These are phyloP conservation scores for Epithemia pelagica DNA, from an alignment of 108 stramenopile species.

Conservation along the genomic window DNA sequence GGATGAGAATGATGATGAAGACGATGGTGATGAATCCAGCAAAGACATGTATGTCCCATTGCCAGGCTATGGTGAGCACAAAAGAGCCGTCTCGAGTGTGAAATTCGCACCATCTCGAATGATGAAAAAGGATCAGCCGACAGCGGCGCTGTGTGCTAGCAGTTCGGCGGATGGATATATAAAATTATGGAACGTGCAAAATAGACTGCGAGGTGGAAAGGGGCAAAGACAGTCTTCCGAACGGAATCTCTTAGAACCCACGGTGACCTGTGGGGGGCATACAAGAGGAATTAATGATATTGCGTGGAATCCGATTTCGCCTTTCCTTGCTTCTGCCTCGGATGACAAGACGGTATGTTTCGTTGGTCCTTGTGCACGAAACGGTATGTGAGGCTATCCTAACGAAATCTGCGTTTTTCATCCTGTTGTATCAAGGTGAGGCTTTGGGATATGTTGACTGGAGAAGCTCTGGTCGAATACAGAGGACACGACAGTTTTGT, in stretches of 20 bases:
- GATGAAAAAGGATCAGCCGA: slow-evolving; percentile 11
- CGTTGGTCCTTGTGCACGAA: background rate
- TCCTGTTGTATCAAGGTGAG: background rate
- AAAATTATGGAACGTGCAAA: slow-evolving; percentile 62
- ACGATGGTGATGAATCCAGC: background rate
- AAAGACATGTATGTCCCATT: background rate
- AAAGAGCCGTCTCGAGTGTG: slow-evolving; percentile 68
- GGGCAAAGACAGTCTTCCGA: background rate
- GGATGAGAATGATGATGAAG: no score
- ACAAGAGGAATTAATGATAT: slow-evolving; percentile 82
- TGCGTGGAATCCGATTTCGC: slow-evolving; percentile 51
- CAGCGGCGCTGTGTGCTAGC: slow-evolving; percentile 48
- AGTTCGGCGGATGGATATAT: slow-evolving; percentile 73
- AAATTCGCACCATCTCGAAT: slow-evolving; percentile 55
- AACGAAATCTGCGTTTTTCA: no score
- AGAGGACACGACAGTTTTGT: slow-evolving; percentile 89
- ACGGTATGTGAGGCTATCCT: no score
- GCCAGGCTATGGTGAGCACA: slow-evolving; percentile 62
- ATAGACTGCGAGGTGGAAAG: background rate
- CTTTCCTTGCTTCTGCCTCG: slow-evolving; percentile 79
- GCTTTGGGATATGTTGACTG: slow-evolving; percentile 79
- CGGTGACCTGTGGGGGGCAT: slow-evolving; percentile 52
- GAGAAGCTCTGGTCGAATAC: slow-evolving; percentile 80
- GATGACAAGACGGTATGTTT: slow-evolving; percentile 85
- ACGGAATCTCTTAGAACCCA: slow-evolving; percentile 13